Evolutionary conservation across 495 filamentous ascomycete genomes (phyloP), one percentile per base, ranked within the genome.

Genomic region (Xylaria telfairii): DNA sequence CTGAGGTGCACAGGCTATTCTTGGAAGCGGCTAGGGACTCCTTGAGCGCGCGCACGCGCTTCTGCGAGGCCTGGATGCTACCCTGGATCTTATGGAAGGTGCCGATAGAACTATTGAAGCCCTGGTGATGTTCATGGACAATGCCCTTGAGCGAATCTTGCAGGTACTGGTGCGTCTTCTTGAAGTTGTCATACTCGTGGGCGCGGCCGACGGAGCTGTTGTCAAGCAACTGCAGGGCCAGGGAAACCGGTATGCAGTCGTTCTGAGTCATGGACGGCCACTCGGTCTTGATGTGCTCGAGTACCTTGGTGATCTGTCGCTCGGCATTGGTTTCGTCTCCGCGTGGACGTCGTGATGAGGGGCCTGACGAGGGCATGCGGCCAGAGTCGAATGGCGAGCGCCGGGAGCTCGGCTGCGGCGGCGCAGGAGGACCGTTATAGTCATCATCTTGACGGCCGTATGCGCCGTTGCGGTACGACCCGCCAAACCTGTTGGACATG

Each of bases 91-190:
- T 97, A 82, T 99, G 96, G 75, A 97, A 99, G 19, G 95, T 97
- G 78, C 96, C 96, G 67, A 99, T 98, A 49, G 94, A 97, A 81
- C 94, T 98, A 78, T 98, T 99, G 86, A 99, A 99, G 39, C 94
- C 96, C 80, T 99, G 96, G 74, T 98, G 95, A 77, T 99, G 95
- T 82, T 98, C 95, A 80, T 99, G 97, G 61, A 99, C 96, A 77
- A 99, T 97, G 57, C 91, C 89, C 80, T 97, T 97, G 69, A 99
- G 83, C 3, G 96, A 94, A 75, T 89, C 90, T 77, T 99, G 96
- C 26, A 99, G 88, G 74, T 93, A 89, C 72, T 89, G 82, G 77
- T 97, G 93, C 64, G 92, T 92, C 51, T 90, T 84, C 74, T 92
- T 85, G 78, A 98, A 98, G 59, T 92, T 87, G 61, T 87, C 88